These are phyloP conservation scores for Blechomonas ayalai DNA, from an alignment of 208 protist genomes.

Conservation along the genomic window DNA sequence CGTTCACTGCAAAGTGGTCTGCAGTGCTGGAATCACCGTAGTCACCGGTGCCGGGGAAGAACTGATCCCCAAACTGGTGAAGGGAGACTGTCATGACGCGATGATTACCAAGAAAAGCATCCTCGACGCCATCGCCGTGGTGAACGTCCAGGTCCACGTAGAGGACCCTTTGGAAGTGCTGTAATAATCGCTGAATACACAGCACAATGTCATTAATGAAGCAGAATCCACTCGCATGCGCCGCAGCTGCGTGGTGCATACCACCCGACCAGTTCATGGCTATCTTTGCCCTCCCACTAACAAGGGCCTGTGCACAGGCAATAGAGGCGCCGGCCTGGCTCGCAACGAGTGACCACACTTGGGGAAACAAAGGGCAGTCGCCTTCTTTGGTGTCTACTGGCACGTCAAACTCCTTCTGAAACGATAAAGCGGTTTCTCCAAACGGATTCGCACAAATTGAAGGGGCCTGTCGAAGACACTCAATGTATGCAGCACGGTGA, in stretches of 20 bases:
- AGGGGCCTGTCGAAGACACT: constrained; percentile 51
- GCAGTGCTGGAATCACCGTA: constrained; percentile 11
- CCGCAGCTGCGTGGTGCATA: constrained; percentile 95
- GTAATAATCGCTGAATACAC: constrained; percentile 98
- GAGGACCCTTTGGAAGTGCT: constrained; percentile 94
- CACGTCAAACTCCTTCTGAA: constrained; percentile 78
- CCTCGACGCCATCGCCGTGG: constrained; percentile 99
- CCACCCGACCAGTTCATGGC: constrained; percentile 99
- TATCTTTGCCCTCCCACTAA: constrained; percentile 86
- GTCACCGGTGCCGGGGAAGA: constrained; percentile 97
- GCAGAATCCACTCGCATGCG: constrained; percentile 98
- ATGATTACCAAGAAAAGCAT: constrained; percentile 98
- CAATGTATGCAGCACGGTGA: constrained; percentile 65
- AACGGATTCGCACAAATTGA: constrained; percentile 66
- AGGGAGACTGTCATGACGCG: constrained; percentile 99
- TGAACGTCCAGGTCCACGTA: constrained; percentile 99
- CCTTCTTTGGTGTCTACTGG: constrained; percentile 40
- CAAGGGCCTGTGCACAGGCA: constrained; percentile 93
- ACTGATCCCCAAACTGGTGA: constrained; percentile 97
- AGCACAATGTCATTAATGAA: constrained; percentile 99
- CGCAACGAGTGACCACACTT: constrained; percentile 68
- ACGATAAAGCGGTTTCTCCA: constrained; percentile 36
- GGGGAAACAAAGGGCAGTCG: constrained; percentile 77
- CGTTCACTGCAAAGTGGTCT: constrained; percentile 87
- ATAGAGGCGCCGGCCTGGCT: constrained; percentile 89